phyloP scores from a whole-genome alignment of 352 stramenopile genomes.

The Globisporangium cederbergense region DNA sequence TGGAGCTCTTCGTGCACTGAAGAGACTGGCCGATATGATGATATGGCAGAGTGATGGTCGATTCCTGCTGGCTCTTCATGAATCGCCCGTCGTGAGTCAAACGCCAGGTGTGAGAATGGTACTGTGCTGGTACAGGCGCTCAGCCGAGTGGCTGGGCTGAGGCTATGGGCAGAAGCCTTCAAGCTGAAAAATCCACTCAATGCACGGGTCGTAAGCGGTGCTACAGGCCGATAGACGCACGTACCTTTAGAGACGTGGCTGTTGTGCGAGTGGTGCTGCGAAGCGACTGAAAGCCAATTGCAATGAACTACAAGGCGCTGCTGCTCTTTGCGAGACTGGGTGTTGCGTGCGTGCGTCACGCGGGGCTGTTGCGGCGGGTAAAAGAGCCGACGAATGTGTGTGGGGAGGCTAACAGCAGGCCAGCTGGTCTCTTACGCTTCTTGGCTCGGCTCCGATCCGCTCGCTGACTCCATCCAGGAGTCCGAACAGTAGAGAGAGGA shows the following conservation, averaged over 20 bases:
- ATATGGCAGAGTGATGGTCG: neutral
- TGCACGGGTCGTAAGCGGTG: neutral
- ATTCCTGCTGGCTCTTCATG: neutral
- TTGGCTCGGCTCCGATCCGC: neutral
- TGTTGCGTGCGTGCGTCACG: neutral
- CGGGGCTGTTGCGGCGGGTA: neutral
- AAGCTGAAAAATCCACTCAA: neutral
- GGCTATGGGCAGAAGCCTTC: no score
- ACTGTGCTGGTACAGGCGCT: no score
- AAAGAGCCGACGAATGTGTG: neutral
- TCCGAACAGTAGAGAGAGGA: neutral
- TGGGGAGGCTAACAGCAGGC: neutral
- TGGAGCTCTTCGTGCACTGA: neutral
- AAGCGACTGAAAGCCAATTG: neutral
- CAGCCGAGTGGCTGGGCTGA: no score
- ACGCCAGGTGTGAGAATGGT: no score
- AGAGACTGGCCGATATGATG: neutral
- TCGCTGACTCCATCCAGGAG: neutral
- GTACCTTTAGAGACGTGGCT: no score
- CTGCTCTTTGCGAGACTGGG: neutral
- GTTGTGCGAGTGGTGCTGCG: no score
- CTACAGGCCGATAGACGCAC: no score
- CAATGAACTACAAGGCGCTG: neutral
- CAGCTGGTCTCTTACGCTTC: neutral
- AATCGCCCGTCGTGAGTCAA: no score